Evolutionary conservation across 345 rosid species (phyloP), one percentile per base, ranked within the genome.

Genomic region (Noccaea caerulescens): DNA sequence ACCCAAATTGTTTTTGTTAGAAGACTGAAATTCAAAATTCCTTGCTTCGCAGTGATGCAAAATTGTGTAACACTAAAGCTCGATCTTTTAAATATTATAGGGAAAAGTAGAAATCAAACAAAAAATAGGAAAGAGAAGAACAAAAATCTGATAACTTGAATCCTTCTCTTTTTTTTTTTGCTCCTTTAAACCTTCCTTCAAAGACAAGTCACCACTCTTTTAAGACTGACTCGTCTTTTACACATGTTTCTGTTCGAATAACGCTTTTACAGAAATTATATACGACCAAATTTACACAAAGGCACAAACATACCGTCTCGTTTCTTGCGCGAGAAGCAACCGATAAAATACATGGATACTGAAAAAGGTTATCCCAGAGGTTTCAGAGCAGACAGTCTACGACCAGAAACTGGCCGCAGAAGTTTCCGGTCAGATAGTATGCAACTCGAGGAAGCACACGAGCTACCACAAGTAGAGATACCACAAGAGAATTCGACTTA

Each of bases 351-450:
- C 44, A 76, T 76, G 79, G 79, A 76, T 41, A 69, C 71, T 0
- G 79, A 64, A 42, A 76, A 63, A 64, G 75, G 76, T 13, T 76
- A 69, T 57, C 71, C 71, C 13, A 41, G 34, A 69, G 75, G 75
- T 47, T 70, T 69, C 57, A 76, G 61, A 76, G 23, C 71, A 7
- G 66, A 76, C 16, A 69, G 43, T 70, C 33, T 76, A 49, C 76
- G 61, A 49, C 23, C 54, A 8, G 75, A 76, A 34, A 49, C 47
- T 3, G 56, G 20, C 23, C 75, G 25, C 4, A 50, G 4, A 39
- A 76, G 71, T 50, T 76, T 76, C 25, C 32, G 49, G 10, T 38
- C 64, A 38, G 79, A 76, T 23, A 76, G 75, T 64, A 57, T 64
- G 66, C 71, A 47, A 38, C 5, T 41, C 42, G 79, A 76, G 6